These are phyloP conservation scores for Saprolegnia diclina DNA, from an alignment of 352 stramenopile genomes.

Conservation along the genomic window DNA sequence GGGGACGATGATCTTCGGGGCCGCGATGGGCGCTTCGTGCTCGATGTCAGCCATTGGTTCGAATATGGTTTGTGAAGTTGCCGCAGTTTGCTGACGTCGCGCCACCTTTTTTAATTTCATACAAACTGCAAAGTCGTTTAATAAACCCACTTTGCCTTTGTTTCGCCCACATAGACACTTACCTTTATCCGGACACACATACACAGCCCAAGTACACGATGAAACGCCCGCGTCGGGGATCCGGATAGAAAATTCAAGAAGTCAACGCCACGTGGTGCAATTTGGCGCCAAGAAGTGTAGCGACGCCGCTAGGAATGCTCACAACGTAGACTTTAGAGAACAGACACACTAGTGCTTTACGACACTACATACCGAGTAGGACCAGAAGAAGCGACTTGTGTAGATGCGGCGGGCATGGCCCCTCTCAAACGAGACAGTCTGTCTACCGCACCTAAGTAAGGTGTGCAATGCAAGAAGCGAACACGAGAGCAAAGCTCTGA, in stretches of 20 bases:
- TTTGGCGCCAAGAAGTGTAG: not conserved
- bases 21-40: not conserved
- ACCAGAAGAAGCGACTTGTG: no score
- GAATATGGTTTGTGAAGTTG: not conserved
- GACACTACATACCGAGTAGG: no score
- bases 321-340: no score
- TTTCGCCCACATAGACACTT: not conserved
- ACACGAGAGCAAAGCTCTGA: no score
- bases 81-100: not conserved
- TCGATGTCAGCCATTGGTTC: conserved; percentile 28
- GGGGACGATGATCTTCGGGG: conserved; percentile 29
- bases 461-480: no score
- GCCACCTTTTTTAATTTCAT: conserved; percentile 14
- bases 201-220: not conserved
- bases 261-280: not conserved
- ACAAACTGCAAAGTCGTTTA: not conserved
- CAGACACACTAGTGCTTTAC: no score
- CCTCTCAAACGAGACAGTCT: no score
- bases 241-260: not conserved
- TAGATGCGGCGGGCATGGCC: no score
- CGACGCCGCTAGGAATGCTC: no score
- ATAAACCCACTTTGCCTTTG: not conserved
- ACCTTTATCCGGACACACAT: not conserved
- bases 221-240: not conserved
- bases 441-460: no score